phyloP scores from a whole-genome alignment of 2,329 filamentous ascomycete genomes.

The Xylariaceae sp. region DNA sequence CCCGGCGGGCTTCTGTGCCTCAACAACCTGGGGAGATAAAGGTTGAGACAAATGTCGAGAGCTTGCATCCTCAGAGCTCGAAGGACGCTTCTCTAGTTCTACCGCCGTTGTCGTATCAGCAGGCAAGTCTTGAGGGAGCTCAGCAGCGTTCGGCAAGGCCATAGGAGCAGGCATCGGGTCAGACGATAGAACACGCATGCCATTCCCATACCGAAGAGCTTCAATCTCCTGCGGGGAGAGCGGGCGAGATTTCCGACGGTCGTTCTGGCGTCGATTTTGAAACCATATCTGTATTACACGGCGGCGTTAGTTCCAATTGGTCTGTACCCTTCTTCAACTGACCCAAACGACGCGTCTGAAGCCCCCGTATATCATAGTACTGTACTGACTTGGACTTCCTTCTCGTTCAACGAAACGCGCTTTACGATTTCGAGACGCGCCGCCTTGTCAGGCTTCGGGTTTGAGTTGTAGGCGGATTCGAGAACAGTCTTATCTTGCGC shows the following conservation, averaged over 20 bases:
- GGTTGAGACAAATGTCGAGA: conserved; percentile 32
- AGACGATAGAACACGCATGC: conserved; percentile 58
- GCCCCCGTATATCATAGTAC: not conserved
- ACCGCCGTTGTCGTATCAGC: conserved; percentile 24
- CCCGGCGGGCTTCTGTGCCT: not conserved
- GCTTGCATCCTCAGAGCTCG: conserved; percentile 30
- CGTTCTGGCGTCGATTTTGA: conserved; percentile 92
- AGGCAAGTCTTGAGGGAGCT: conserved; percentile 26
- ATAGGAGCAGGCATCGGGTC: conserved; percentile 45
- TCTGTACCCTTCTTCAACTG: conserved; percentile 3
- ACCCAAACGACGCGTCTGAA: conserved; percentile 2
- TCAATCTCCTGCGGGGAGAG: conserved; percentile 79
- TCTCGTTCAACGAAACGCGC: conserved; percentile 88
- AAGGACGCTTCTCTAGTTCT: conserved; percentile 28
- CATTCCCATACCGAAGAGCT: conserved; percentile 60
- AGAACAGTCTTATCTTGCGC: conserved; percentile 88
- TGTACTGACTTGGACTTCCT: conserved; percentile 87
- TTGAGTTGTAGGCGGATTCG: conserved; percentile 82
- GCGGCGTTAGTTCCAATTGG: conserved; percentile 32
- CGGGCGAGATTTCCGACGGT: conserved; percentile 86
- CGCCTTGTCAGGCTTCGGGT: conserved; percentile 90
- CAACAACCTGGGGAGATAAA: conserved; percentile 33
- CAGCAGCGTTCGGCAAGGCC: conserved; percentile 26
- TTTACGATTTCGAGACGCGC: conserved; percentile 84
- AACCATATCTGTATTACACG: conserved; percentile 83